Percentiles rank a stretch among this genome's conserved stretches.
phyloP scores from a whole-genome alignment of 1,139 yeast genomes.

The Candida dubliniensis region DNA sequence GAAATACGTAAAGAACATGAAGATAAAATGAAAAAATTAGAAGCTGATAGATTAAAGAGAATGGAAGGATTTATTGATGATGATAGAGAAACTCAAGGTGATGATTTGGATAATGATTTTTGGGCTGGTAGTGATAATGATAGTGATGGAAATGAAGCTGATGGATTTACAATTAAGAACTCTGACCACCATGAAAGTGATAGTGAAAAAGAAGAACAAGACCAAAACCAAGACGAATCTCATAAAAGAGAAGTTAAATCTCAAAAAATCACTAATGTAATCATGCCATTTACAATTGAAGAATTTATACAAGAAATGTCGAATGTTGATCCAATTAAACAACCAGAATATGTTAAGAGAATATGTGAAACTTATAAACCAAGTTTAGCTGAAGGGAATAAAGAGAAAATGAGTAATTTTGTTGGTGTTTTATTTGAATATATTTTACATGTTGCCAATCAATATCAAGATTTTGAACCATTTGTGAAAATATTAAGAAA shows the following conservation, averaged over 20 bases:
- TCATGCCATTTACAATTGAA: slow-evolving; percentile 61
- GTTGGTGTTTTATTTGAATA: slow-evolving; percentile 67
- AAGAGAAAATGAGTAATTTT: slow-evolving; percentile 67
- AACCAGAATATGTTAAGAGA: slow-evolving; percentile 50
- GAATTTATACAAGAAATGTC: slow-evolving; percentile 42
- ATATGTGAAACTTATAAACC: slow-evolving; percentile 71
- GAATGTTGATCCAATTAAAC: slow-evolving; percentile 37
- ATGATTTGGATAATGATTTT: slow-evolving; percentile 64
- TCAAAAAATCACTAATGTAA: slow-evolving; percentile 18
- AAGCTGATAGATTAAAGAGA: slow-evolving; percentile 73
- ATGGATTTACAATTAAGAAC: slow-evolving; percentile 26
- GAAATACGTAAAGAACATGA: slow-evolving; percentile 71
- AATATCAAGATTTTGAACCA: slow-evolving; percentile 29
- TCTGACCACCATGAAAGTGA: slow-evolving; percentile 22
- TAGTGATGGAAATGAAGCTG: slow-evolving; percentile 43
- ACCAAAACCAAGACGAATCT: slow-evolving; percentile 1
- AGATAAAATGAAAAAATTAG: slow-evolving; percentile 67
- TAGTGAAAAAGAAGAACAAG: slow-evolving; percentile 19
- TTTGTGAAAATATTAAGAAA: slow-evolving; percentile 54
- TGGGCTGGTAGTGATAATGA: slow-evolving; percentile 61
- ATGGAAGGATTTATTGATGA: slow-evolving; percentile 68
- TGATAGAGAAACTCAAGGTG: slow-evolving; percentile 59
- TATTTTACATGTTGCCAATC: slow-evolving; percentile 46
- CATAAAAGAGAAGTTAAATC: slow-evolving; percentile 9
- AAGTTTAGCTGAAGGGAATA: slow-evolving; percentile 76